Evolutionary conservation across 1,139 yeast species (phyloP).

Genomic region (Citeromyces hawaiiensis): DNA sequence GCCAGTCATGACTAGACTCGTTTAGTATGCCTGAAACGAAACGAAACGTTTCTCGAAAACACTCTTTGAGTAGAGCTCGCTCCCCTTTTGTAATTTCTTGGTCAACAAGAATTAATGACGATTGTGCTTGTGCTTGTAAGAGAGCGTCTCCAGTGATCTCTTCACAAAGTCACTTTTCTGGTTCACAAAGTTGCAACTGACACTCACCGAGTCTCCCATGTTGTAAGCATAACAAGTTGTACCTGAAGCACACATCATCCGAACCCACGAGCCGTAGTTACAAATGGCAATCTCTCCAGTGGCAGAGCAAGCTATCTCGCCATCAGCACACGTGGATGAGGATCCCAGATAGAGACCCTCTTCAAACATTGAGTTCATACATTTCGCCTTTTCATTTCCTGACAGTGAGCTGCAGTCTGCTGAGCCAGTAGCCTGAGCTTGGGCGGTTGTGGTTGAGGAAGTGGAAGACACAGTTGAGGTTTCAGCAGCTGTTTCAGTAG

Average conservation of each 20-base stretch:
- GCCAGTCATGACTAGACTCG: no score
- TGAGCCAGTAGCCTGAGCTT: neutral
- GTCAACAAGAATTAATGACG: no score
- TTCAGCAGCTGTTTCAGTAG: slow-evolving; percentile 1
- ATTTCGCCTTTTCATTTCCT: slow-evolving; percentile 20
- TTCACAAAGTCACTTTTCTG: slow-evolving; percentile 6
- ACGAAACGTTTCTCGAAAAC: no score
- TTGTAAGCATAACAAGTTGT: slow-evolving; percentile 43
- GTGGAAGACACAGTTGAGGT: neutral
- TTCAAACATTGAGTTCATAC: slow-evolving; percentile 22
- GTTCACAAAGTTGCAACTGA: slow-evolving; percentile 23
- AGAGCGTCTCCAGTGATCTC: neutral
- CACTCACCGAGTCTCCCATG: slow-evolving; percentile 20
- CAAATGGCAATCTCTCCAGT: slow-evolving; percentile 40
- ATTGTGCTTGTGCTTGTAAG: neutral
- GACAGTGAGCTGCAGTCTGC: slow-evolving; percentile 4
- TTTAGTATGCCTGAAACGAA: no score
- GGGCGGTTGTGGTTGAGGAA: neutral
- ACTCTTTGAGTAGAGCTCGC: no score
- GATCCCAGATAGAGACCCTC: slow-evolving; percentile 19
- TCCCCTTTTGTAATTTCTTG: no score
- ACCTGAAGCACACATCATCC: slow-evolving; percentile 39
- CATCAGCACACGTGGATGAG: slow-evolving; percentile 27
- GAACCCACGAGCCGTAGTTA: slow-evolving; percentile 40
- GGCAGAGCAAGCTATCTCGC: slow-evolving; percentile 32